Evolutionary conservation across 805 yeast species (phyloP).

Genomic region (Grigorovia jiainica): DNA sequence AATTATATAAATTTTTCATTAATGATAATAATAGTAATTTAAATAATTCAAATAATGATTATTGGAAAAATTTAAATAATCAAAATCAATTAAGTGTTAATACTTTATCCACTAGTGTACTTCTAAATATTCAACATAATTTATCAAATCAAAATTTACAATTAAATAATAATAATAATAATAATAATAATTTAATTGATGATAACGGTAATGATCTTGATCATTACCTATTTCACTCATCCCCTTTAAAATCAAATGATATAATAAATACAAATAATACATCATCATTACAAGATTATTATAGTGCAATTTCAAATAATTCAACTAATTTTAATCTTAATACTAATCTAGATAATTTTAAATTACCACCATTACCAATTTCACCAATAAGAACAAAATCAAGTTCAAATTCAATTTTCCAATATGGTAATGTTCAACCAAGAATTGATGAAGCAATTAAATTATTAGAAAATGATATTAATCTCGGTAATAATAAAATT

Average conservation of each 20-base stretch:
- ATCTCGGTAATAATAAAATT: too few relatives aligned
- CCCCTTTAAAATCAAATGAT: not conserved
- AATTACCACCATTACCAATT: not conserved
- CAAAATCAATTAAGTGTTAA: slow-evolving; percentile 5
- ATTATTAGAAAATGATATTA: slow-evolving; percentile 11
- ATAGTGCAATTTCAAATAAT: not conserved
- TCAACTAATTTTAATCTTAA: not conserved
- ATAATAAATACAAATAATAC: too few relatives aligned
- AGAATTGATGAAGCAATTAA: slow-evolving; percentile 15
- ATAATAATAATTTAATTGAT: not conserved
- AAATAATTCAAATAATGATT: not conserved
- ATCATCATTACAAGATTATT: slow-evolving; percentile 1
- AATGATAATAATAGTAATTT: not conserved
- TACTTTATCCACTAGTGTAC: slow-evolving; percentile 9
- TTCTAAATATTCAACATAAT: not conserved
- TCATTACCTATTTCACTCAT: not conserved
- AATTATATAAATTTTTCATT: not conserved
- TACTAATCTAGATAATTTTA: not conserved
- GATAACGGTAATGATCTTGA: not conserved
- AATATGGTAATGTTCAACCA: slow-evolving; percentile 1
- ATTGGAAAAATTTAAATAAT: not conserved
- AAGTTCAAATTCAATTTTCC: not conserved
- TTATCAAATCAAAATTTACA: not conserved
- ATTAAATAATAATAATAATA: not conserved
- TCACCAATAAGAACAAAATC: not conserved